A percentile compares a stretch with the other conserved stretches of the same genome.
These are phyloP conservation scores for Pestalotiopsis sp. DNA, from an alignment of 2,329 filamentous ascomycete genomes.

Conservation along the genomic window DNA sequence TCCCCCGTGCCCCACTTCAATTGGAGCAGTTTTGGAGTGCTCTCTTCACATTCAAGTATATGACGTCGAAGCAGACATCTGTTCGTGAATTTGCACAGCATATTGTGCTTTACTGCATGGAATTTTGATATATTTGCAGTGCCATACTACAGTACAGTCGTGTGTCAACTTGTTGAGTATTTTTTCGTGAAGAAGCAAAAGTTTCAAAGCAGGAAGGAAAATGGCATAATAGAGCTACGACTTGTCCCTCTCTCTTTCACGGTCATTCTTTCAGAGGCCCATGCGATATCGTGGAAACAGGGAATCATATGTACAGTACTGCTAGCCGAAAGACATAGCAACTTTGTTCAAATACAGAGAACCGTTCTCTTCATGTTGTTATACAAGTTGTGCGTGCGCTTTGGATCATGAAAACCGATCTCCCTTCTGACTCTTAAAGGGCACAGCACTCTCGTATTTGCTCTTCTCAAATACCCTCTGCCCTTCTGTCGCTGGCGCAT, in stretches of 20 bases:
- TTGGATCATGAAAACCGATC: slow-evolving; percentile 76
- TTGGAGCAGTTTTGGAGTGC: not conserved
- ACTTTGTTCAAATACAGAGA: not conserved
- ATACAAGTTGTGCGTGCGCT: not conserved
- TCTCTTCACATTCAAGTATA: not conserved
- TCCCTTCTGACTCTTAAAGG: slow-evolving; percentile 79
- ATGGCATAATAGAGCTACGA: too few species aligned
- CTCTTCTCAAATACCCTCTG: slow-evolving; percentile 75
- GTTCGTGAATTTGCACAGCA: not conserved
- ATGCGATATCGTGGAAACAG: not conserved
- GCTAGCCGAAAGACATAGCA: not conserved
- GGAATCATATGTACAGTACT: not conserved
- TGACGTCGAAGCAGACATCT: not conserved
- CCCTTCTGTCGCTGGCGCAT: slow-evolving; percentile 73
- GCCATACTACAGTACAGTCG: too few species aligned
- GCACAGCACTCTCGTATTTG: slow-evolving; percentile 82
- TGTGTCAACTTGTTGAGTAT: too few species aligned
- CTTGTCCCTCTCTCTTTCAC: not conserved
- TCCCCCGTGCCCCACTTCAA: not conserved
- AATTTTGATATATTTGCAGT: too few species aligned
- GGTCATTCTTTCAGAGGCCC: not conserved
- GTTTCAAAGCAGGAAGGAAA: too few species aligned
- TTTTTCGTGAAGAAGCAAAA: too few species aligned
- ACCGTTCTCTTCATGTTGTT: slow-evolving; percentile 9
- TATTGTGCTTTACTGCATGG: too few species aligned